Evolutionary conservation across 23 red algal species (phyloP), one percentile per base, ranked within the genome.

Genomic region (Pyropia haitanensis): DNA sequence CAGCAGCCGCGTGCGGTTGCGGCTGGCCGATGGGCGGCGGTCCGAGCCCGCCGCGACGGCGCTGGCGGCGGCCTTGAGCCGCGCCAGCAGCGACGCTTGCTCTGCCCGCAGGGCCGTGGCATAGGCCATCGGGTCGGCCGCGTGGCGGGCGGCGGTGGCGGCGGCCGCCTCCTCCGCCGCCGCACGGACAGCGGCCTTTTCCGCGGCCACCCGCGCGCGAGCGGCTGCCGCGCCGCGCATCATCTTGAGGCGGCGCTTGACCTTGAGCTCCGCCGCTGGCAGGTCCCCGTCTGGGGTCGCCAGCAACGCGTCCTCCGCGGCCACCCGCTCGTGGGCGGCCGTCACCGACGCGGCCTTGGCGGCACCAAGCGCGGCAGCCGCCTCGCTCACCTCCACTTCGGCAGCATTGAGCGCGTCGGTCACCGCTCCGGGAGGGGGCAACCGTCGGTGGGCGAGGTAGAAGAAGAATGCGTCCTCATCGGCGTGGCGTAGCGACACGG

Each of bases 1-100:
- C 49, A 87, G 63, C 16, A 87, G 57, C 26, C 86, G 60, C 86
- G 81, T 90, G 46, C 86, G 67, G 57, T 90, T 71, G 2, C 86
- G 48, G 3, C 63, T 56, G 15, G 86, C 86, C 57, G 61, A 68
- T 2, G 65, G 66, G 21, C 86, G 61, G 27, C 86, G 65, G 56
- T 90, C 86, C 32, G 76, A 82, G 15, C 86, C 86, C 22, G 86
- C 75, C 18, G 56, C 75, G 6, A 64, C 34, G 4, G 86, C 86
- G 27, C 74, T 75, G 23, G 72, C 64, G 48, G 56, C 48, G 56
- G 59, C 56, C 52, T 90, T 90, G 27, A 90, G 50, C 27, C 75
- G 68, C 57, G 65, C 71, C 18, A 77, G 63, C 30, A 90, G 46
- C 31, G 33, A 17, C 17, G 70, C 67, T 13, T 75, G 86, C 63